Conservation (phyloP, 2,329 filamentous ascomycete genomes). For the Grosmannia huntii region DNA sequence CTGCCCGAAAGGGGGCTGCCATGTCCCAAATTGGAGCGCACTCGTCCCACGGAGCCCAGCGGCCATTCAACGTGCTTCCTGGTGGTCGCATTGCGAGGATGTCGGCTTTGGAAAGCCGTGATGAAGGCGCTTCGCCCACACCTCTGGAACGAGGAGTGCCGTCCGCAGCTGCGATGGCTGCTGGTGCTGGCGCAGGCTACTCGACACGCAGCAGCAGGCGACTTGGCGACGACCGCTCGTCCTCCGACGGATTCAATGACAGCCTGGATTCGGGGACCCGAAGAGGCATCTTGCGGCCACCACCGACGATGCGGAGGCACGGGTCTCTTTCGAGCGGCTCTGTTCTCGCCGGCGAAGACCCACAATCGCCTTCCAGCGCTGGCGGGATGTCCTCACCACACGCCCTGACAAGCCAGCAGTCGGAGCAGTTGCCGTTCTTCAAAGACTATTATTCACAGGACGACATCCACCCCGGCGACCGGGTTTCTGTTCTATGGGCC, state of each 20-base stretch:
- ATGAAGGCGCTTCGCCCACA: slow-evolving; percentile 45
- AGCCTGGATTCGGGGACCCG: slow-evolving; percentile 58
- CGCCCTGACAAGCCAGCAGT: slow-evolving; percentile 75
- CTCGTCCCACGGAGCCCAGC: slow-evolving; percentile 5
- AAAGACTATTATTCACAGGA: slow-evolving; percentile 98
- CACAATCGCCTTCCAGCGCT: slow-evolving; percentile 61
- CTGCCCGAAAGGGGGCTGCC: slow-evolving; percentile 38
- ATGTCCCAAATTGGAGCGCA: slow-evolving; percentile 22
- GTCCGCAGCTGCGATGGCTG: slow-evolving; percentile 31
- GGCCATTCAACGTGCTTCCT: slow-evolving; percentile 56
- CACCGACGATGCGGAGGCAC: slow-evolving; percentile 52
- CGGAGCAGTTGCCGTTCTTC: slow-evolving; percentile 90
- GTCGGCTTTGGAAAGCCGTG: slow-evolving; percentile 69
- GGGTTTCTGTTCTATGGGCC: slow-evolving; percentile 86
- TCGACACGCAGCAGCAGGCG: slow-evolving; percentile 23
- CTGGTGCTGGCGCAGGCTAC: slow-evolving; percentile 27
- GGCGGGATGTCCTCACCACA: slow-evolving; percentile 74
- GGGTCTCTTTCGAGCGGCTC: slow-evolving; percentile 87
- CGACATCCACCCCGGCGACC: slow-evolving; percentile 84
- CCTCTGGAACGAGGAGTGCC: slow-evolving; percentile 29
- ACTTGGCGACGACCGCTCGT: slow-evolving; percentile 44
- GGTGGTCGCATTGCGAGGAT: slow-evolving; percentile 88
- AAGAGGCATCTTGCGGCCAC: slow-evolving; percentile 42
- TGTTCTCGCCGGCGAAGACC: slow-evolving; percentile 55
- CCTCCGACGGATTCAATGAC: slow-evolving; percentile 58